Base-by-base conservation (phyloP, 129 eudicot genomes). In the Dittrichia graveolens region DNA sequence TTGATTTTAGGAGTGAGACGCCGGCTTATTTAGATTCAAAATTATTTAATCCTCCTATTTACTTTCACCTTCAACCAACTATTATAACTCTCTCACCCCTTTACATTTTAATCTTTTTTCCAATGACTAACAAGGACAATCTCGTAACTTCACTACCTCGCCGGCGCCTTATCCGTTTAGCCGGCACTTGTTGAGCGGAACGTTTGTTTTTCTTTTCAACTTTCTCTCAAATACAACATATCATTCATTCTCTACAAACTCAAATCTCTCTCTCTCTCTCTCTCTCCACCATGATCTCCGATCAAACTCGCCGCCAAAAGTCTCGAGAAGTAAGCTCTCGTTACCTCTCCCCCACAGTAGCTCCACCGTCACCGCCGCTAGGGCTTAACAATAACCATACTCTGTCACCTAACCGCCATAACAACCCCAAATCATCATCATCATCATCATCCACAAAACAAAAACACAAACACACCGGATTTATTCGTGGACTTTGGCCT, bases 291-390 rank as follows among this genome's bases (percentile, higher is more conserved):
- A 75, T 75, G 53, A 65, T 50, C 73, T 53, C 84, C 60, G 83
- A 81, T 9, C 80, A 78, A 61, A 69, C 63, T 40, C 80, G 84
- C 41, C 86, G 82, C 52, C 44, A 80, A 5, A 91, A 84, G 65
- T 91, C 82, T 15, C 83, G 95, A 16, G 84, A 88, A 80, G 95
- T 91, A 0, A 91, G 85, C 61, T 88, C 97, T 5, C 81, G 92
- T 4, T 91, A 74, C 65, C 85, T 88, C 56, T 83, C 85, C 4
- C 67, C 89, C 59, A 56, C 74, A 34, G 16, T 38, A 3, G 12
- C 62, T 15, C 44, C 73, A 54, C 57, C 59, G 0, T 68, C 77
- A 6, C 61, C 38, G 3, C 44, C 86, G 1, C 41, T 37, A 66
- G 38, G 9, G 11, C 40, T 85, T 6, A 76, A 81, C 56, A 78